Conservation (phyloP, 106 monocot genomes). For the Cymbidium sinense region DNA sequence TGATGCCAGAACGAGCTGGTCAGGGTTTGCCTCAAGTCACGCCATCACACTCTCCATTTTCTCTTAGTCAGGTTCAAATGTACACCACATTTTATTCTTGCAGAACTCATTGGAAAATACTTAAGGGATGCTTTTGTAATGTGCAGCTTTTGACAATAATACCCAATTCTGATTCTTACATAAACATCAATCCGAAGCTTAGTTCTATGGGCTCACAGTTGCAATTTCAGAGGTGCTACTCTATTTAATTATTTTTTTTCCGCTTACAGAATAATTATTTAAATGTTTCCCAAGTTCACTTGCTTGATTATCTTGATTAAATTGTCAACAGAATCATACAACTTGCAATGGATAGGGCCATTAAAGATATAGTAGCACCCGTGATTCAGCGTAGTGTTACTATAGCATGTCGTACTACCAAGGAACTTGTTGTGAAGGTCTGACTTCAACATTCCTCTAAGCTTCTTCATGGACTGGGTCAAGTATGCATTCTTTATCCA, state of each 20-base stretch:
- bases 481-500: conserved; percentile 10
- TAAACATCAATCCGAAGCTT: conserved; percentile 82
- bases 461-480: not conserved
- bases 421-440: conserved; percentile 94
- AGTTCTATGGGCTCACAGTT: conserved; percentile 61
- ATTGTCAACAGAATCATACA: conserved; percentile 52
- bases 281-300: not conserved
- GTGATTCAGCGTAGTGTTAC: conserved; percentile 98
- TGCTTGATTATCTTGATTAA: conserved; percentile 8
- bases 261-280: not conserved
- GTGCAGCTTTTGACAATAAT: conserved; percentile 57
- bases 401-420: conserved; percentile 86
- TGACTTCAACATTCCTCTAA: not conserved
- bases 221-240: conserved; percentile 66
- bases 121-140: not conserved
- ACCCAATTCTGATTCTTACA: conserved; percentile 52
- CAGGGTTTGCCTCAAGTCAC: conserved; percentile 53
- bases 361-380: conserved; percentile 72
- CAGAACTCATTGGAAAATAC: not conserved
- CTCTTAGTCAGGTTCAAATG: conserved; percentile 62
- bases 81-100: conserved; percentile 2
- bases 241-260: not conserved
- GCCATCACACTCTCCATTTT: conserved; percentile 62
- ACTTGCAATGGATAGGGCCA: conserved; percentile 75
- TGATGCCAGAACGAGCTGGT: conserved; percentile 70